A percentile compares a stretch with the other conserved stretches of the same genome.
Conservation (phyloP, 2,329 filamentous ascomycete species). For the Fusarium multiceps region DNA sequence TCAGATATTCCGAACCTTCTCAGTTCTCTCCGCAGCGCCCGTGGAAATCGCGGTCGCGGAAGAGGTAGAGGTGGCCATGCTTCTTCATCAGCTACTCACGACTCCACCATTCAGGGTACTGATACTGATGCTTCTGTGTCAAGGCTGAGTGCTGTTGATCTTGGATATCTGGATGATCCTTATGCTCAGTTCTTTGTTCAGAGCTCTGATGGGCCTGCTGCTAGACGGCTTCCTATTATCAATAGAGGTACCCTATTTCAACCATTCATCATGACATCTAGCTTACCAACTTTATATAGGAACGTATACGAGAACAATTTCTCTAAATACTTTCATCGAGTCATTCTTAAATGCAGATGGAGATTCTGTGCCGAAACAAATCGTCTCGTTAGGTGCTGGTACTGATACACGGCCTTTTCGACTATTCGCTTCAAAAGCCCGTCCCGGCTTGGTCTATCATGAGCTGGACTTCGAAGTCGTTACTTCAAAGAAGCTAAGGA, state of each 20-base stretch:
- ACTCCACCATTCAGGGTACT: constrained; percentile 85
- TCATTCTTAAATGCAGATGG: constrained; percentile 69
- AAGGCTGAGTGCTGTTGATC: constrained; percentile 84
- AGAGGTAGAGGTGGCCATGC: constrained; percentile 51
- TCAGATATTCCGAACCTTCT: constrained; percentile 83
- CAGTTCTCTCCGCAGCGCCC: constrained; percentile 59
- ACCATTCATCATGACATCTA: background rate
- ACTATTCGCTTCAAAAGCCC: constrained; percentile 63
- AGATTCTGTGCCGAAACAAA: constrained; percentile 68
- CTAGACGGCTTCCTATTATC: constrained; percentile 86
- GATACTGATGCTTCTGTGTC: constrained; percentile 93
- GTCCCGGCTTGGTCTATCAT: constrained; percentile 75
- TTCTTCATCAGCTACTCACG: constrained; percentile 61
- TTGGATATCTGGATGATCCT: constrained; percentile 85
- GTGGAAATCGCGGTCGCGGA: constrained; percentile 51
- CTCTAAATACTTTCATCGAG: constrained; percentile 81
- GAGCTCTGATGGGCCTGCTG: constrained; percentile 56
- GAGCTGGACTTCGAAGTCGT: constrained; percentile 90
- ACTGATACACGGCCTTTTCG: constrained; percentile 92
- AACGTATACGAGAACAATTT: constrained; percentile 90
- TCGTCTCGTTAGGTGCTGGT: constrained; percentile 91
- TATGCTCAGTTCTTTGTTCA: constrained; percentile 79
- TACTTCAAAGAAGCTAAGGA: constrained; percentile 72
- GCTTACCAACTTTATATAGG: constrained; percentile 61
- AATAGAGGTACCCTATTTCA: constrained; percentile 76